Conservation (phyloP, 2,329 filamentous ascomycete genomes). For the Alternaria sp. region DNA sequence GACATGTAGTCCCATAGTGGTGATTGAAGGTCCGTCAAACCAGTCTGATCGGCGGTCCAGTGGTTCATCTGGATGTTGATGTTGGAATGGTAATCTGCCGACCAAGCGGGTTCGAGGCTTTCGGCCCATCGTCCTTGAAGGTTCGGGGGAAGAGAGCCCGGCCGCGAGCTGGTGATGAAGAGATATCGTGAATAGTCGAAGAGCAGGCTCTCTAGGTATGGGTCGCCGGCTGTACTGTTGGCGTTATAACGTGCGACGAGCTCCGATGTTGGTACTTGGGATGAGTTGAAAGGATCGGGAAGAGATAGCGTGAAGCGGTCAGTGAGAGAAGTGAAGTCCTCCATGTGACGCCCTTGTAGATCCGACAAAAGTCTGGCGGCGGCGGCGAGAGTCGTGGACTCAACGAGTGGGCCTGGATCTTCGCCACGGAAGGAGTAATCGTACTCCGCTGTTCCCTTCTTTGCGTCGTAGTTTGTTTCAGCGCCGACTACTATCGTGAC, state of each 20-base stretch:
- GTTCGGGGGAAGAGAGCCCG: constrained; percentile 60
- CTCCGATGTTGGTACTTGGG: constrained; percentile 47
- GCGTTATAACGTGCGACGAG: constrained; percentile 40
- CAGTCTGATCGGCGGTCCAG: constrained; percentile 62
- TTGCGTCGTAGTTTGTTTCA: constrained; percentile 59
- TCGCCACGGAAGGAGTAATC: constrained; percentile 58
- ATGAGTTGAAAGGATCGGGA: constrained; percentile 54
- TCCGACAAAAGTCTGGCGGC: constrained; percentile 38
- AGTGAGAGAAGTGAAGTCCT: constrained; percentile 52
- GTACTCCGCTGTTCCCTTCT: constrained; percentile 53
- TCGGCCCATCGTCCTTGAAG: constrained; percentile 64
- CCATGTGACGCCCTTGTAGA: constrained; percentile 47
- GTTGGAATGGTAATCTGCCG: constrained; percentile 63
- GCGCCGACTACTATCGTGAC: constrained; percentile 53
- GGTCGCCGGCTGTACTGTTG: constrained; percentile 49
- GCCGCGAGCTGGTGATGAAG: constrained; percentile 61
- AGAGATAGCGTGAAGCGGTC: constrained; percentile 53
- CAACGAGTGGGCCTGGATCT: constrained; percentile 53
- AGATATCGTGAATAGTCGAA: constrained; percentile 63
- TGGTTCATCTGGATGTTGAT: constrained; percentile 70
- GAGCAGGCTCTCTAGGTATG: constrained; percentile 60
- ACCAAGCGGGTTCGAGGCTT: constrained; percentile 56
- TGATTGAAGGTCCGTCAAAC: constrained; percentile 54
- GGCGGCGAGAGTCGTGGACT: constrained; percentile 43
- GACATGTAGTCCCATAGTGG: constrained; percentile 62